Evolutionary conservation across 305 asterid species (phyloP).

Genomic region (Rubia tinctorum): DNA sequence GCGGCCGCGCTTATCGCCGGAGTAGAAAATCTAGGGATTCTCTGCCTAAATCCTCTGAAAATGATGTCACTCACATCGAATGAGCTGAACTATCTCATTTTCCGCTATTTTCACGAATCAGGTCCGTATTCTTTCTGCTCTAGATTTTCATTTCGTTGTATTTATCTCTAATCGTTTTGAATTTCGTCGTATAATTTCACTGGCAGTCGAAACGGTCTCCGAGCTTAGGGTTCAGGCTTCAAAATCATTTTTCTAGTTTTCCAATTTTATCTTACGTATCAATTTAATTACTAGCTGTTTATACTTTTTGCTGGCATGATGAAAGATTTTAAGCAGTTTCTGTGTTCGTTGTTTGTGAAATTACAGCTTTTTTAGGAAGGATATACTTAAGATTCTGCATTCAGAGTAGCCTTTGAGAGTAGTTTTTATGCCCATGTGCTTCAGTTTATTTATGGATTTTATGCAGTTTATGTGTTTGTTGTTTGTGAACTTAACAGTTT

Average conservation of each 20-base stretch:
- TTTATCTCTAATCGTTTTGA: background rate
- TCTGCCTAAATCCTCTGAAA: constrained; percentile 6
- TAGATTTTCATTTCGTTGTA: background rate
- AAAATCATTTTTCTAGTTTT: background rate
- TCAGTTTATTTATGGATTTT: too few relatives aligned
- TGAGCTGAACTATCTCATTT: constrained; percentile 87
- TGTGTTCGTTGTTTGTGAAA: background rate
- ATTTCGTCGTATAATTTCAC: background rate
- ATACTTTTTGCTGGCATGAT: background rate
- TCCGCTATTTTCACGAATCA: constrained; percentile 95
- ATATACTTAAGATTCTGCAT: background rate
- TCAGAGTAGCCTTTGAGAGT: background rate
- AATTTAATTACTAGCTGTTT: background rate
- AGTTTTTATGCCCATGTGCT: background rate
- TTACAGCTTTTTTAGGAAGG: background rate
- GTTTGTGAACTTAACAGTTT: background rate
- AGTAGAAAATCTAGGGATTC: too few relatives aligned
- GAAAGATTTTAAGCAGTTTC: background rate
- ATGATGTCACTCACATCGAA: constrained; percentile 73
- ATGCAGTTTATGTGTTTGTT: background rate
- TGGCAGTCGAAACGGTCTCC: background rate
- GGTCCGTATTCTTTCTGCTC: constrained; percentile 36
- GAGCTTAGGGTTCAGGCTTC: background rate
- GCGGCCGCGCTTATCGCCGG: constrained; percentile 1
- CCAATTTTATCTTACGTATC: background rate